phyloP scores from a whole-genome alignment of 257 asterid species.

The Solanum pinnatisectum region DNA sequence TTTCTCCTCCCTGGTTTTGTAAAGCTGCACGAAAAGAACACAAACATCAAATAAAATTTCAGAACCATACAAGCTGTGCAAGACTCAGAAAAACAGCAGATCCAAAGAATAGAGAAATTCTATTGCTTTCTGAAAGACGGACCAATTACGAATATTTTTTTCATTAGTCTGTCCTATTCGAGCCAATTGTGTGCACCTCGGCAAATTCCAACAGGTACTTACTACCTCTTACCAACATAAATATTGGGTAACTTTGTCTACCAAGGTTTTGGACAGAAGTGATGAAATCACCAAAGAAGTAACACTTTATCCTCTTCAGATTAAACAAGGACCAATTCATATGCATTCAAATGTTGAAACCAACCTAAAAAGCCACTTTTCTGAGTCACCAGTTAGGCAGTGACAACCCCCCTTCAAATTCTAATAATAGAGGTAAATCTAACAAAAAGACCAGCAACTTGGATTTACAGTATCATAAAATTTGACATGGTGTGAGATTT shows the following conservation, averaged over 20 bases:
- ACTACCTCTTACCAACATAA: background rate
- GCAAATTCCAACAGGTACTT: background rate
- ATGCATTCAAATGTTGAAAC: background rate
- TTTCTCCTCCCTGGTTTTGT: slow-evolving; percentile 83
- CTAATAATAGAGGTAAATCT: background rate
- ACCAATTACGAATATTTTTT: background rate
- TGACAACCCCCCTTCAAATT: background rate
- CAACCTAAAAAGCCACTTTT: background rate
- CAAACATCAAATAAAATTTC: background rate
- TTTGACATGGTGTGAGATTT: background rate
- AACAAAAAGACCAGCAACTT: background rate
- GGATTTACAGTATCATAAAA: background rate
- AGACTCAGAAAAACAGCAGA: background rate
- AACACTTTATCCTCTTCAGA: background rate
- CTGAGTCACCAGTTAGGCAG: background rate
- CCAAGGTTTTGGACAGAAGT: background rate
- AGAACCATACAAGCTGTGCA: background rate
- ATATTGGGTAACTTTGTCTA: background rate
- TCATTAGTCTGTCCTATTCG: background rate
- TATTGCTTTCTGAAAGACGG: background rate
- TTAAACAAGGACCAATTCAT: background rate
- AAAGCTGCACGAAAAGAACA: slow-evolving; percentile 47
- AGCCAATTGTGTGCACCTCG: background rate
- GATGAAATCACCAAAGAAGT: background rate
- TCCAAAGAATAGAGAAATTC: background rate